phyloP scores from a whole-genome alignment of 176 grass and related monocot genomes.

The Phyllostachys edulis region DNA sequence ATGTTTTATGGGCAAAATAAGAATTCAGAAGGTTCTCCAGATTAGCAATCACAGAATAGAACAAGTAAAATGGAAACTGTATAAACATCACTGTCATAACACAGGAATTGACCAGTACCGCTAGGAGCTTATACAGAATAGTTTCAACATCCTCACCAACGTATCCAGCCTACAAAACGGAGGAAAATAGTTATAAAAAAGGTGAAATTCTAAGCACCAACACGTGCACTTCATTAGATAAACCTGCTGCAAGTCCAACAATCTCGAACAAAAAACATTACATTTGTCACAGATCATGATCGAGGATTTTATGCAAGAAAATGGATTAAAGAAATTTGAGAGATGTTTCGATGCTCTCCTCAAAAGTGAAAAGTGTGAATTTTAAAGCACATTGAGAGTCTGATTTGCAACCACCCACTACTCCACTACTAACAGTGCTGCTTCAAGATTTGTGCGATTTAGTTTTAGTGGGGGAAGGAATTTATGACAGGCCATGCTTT shows the following conservation, averaged over 20 bases:
- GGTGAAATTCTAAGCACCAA: constrained; percentile 6
- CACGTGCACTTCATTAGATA: neutral
- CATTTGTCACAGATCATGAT: neutral
- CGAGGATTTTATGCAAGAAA: constrained; percentile 9
- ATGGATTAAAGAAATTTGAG: neutral
- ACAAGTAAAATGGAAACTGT: neutral
- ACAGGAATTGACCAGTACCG: constrained; percentile 35
- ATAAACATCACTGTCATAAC: neutral
- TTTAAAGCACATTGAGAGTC: neutral
- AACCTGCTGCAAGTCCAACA: neutral
- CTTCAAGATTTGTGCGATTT: neutral
- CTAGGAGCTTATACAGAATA: constrained; percentile 66
- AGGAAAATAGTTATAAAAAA: constrained; percentile 4
- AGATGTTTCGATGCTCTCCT: neutral
- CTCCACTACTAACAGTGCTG: neutral
- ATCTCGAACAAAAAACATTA: constrained; percentile 11
- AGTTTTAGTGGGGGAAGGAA: neutral
- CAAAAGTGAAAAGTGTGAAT: neutral
- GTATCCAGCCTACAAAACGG: constrained; percentile 62
- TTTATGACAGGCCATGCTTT: neutral
- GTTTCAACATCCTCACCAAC: constrained; percentile 81
- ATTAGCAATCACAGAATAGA: constrained; percentile 8
- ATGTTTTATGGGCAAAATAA: neutral
- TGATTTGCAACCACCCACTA: neutral
- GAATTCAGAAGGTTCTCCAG: neutral